Base-by-base conservation (phyloP, 495 filamentous ascomycete species). In the Trichoderma virens region DNA sequence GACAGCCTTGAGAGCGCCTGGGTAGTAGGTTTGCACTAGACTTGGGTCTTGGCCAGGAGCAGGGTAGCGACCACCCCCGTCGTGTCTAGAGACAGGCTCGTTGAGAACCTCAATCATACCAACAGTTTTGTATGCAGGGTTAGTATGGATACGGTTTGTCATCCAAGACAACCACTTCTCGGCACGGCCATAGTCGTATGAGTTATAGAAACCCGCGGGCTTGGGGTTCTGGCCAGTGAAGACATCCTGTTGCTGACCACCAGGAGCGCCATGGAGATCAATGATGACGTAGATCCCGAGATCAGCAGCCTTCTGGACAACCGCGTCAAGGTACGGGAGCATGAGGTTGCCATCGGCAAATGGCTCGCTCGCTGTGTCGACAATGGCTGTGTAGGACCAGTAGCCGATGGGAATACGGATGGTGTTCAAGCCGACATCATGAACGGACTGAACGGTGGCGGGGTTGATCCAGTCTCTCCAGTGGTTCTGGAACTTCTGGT, bases 321-420 rank as follows among this genome's bases (percentile, higher is more conserved):
- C 64, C 27, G 74, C 70, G 64, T 82, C 75, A 20, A 87, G 71
- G 69, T 82, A 83, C 1, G 68, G 60, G 2, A 85, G 70, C 68
- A 66, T 68, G 18, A 86, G 60, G 80, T 31, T 8, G 13, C 51
- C 51, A 30, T 56, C 51, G 16, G 51, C 51, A 56, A 56, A 56
- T 30, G 51, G 76, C 66, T 86, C 84, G 65, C 70, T 80, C 56
- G 76, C 74, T 2, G 62, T 59, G 47, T 83, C 74, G 11, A 87
- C 83, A 51, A 85, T 72, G 64, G 78, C 78, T 65, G 84, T 82
- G 25, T 75, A 72, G 32, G 86, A 78, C 85, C 85, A 87, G 70
- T 84, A 87, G 2, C 85, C 85, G 13, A 86, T 78, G 0, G 85
- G 85, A 30, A 88, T 80, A 9, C 85, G 78, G 47, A 88, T 80